Evolutionary conservation across 306 rosid species (phyloP).

Genomic region (Malus fusca): DNA sequence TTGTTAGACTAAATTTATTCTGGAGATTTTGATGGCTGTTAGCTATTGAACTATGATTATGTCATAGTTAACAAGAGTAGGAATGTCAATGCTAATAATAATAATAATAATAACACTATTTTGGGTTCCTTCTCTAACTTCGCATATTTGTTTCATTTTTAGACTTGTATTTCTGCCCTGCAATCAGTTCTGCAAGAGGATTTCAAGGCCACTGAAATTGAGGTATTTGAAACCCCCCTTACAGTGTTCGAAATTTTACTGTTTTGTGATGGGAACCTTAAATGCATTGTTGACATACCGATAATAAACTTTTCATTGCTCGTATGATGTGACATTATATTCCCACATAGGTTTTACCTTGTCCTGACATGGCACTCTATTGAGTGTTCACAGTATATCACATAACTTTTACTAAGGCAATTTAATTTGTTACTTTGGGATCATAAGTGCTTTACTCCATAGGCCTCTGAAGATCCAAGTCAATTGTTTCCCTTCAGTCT

Average conservation of each 20-base stretch:
- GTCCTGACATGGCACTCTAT: neutral
- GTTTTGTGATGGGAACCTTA: neutral
- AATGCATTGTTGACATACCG: neutral
- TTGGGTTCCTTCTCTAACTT: neutral
- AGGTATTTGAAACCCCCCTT: slow-evolving; percentile 41
- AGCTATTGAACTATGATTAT: neutral
- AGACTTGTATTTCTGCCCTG: slow-evolving; percentile 96
- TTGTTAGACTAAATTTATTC: neutral
- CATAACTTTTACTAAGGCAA: neutral
- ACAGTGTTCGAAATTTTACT: neutral
- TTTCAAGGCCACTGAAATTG: slow-evolving; percentile 93
- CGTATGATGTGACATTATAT: neutral
- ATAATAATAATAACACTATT: neutral
- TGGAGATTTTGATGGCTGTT: neutral
- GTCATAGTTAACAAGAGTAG: neutral
- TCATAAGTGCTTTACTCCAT: neutral
- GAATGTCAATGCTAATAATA: too few species aligned
- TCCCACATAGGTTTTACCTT: neutral
- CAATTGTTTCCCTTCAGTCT: neutral
- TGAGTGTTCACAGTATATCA: neutral
- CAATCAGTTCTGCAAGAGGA: slow-evolving; percentile 99
- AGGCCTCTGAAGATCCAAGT: neutral
- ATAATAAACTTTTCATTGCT: neutral
- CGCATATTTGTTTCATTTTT: slow-evolving; percentile 3
- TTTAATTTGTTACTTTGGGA: neutral